Conservation (phyloP, 2,329 filamentous ascomycete species). For the Aspergillus thermomutatus region DNA sequence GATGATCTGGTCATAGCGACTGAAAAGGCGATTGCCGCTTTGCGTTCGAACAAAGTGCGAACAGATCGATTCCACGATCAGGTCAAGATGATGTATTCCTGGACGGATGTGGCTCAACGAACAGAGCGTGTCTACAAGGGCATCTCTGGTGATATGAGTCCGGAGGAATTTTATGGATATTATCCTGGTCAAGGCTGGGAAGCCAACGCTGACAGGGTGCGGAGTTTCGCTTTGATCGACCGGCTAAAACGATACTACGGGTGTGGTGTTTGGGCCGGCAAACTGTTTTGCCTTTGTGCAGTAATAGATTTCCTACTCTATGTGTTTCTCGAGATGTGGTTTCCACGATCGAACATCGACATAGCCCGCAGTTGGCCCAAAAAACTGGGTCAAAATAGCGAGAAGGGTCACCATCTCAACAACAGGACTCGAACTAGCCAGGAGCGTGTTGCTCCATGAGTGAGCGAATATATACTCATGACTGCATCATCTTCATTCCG, state of each 20-base stretch:
- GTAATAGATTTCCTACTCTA: constrained; percentile 93
- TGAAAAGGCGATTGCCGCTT: constrained; percentile 78
- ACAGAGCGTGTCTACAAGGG: constrained; percentile 95
- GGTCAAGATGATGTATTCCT: constrained; percentile 98
- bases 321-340: constrained; percentile 81
- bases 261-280: constrained; percentile 97
- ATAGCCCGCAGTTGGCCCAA: constrained; percentile 88
- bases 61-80: constrained; percentile 96
- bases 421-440: neutral
- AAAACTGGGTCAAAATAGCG: constrained; percentile 48
- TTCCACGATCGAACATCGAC: constrained; percentile 81
- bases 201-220: constrained; percentile 67
- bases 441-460: neutral
- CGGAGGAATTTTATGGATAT: constrained; percentile 84
- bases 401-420: constrained; percentile 1
- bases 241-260: constrained; percentile 94
- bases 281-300: constrained; percentile 91
- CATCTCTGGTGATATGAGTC: constrained; percentile 79
- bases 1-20: constrained; percentile 91
- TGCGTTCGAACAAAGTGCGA: constrained; percentile 80
- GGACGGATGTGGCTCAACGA: constrained; percentile 89
- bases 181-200: constrained; percentile 67
- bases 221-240: constrained; percentile 90
- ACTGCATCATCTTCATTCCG: constrained; percentile 1
- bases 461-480: constrained; percentile 1